Base-by-base conservation (phyloP, 331 rosid genomes). In the Saraca asoca region DNA sequence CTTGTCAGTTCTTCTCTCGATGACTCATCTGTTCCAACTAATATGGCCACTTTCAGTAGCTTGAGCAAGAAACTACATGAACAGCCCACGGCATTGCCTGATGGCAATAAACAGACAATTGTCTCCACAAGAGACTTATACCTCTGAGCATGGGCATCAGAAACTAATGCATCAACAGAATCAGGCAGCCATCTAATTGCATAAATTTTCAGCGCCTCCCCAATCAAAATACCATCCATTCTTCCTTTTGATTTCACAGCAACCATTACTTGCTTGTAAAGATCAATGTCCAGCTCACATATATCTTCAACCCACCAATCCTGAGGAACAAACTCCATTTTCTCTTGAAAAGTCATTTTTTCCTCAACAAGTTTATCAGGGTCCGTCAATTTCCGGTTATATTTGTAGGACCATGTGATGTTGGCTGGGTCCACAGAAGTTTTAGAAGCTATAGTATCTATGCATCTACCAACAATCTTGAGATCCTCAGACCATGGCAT, bases 221-320 rank as follows among this genome's bases (percentile, higher is more conserved):
- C 99, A 55, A 94, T 88, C 54, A 94, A 91, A 35, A 72, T 41
- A 12, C 97, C 85, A 33, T 94, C 96, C 97, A 94, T 94, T 80
- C 99, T 88, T 62, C 97, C 99, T 81, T 94, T 94, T 0, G 96
- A 86, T 75, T 86, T 94, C 67, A 90, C 85, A 7, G 88, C 69
- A 60, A 90, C 70, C 93, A 94, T 85, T 16, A 94, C 88, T 9
- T 91, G 78, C 70, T 76, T 90, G 76, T 88, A 94, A 45, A 88
- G 87, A 81, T 94, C 96, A 44, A 94, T 83, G 63, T 94, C 99
- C 63, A 94, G 83, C 78, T 94, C 97, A 50, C 99, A 90, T 77
- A 94, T 82, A 75, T 94, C 99, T 78, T 94, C 99, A 55, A 94
- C 91, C 99, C 99, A 94, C 99, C 99, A 94, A 80, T 94, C 99